Evolutionary conservation across 768 basidiomycete genomes (phyloP).

Genomic region (Peribolospora kevripleyi): DNA sequence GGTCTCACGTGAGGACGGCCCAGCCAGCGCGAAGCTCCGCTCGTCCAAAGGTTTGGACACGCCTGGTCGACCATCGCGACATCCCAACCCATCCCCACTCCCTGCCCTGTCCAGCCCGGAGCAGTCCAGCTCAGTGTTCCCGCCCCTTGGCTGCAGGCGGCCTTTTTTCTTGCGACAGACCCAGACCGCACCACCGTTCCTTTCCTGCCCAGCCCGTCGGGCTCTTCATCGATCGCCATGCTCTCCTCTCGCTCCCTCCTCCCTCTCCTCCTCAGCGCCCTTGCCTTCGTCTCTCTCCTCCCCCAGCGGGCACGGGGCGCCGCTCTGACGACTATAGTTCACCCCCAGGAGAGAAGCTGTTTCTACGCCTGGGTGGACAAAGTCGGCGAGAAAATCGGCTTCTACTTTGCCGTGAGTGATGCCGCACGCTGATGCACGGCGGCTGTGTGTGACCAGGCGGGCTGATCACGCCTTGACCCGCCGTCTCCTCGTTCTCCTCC

Average conservation of each 20-base stretch:
- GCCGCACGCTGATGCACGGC: not conserved
- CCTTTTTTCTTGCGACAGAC: too few relatives aligned
- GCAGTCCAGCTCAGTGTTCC: too few relatives aligned
- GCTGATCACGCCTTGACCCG: not conserved
- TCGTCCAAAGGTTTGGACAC: too few relatives aligned
- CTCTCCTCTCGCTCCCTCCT: not conserved
- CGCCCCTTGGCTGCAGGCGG: too few relatives aligned
- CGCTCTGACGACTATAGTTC: slow-evolving; percentile 42
- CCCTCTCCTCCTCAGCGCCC: not conserved
- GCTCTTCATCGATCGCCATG: too few relatives aligned
- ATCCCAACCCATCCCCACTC: too few relatives aligned
- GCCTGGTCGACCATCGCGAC: too few relatives aligned
- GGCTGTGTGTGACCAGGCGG: not conserved
- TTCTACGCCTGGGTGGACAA: slow-evolving; percentile 96
- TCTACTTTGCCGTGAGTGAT: slow-evolving; percentile 74
- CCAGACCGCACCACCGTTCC: too few relatives aligned
- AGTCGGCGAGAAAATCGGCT: slow-evolving; percentile 66
- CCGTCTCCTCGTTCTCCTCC: not conserved
- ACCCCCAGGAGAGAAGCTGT: slow-evolving; percentile 29
- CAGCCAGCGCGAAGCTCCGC: too few relatives aligned
- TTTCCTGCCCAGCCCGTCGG: too few relatives aligned
- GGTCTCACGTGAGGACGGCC: too few relatives aligned
- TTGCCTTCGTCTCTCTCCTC: not conserved
- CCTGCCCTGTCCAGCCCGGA: too few relatives aligned
- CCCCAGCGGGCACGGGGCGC: slow-evolving; percentile 22